phyloP scores from a whole-genome alignment of 192 early-diverging fungal genomes.

The Backusella westeae region DNA sequence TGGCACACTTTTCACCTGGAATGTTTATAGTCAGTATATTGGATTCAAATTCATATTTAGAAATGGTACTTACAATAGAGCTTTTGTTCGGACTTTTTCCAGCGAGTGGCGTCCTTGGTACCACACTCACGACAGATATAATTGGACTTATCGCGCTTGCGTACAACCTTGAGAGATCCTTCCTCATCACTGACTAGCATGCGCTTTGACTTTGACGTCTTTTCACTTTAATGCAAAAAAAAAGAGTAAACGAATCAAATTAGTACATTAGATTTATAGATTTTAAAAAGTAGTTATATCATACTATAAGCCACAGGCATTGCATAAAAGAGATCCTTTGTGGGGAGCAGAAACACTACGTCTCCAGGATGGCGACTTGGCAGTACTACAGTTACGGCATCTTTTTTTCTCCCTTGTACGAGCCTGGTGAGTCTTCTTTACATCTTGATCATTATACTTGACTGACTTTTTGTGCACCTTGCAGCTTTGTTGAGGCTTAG shows the following conservation, averaged over 20 bases:
- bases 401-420: conserved; percentile 13
- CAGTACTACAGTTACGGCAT: conserved; percentile 24
- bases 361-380: conserved; percentile 24
- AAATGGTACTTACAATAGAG: neutral
- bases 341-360: neutral
- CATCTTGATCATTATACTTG: neutral
- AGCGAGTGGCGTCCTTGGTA: neutral
- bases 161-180: neutral
- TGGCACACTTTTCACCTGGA: neutral
- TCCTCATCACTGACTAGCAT: conserved; percentile 9
- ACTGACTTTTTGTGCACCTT: neutral
- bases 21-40: neutral
- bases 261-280: neutral
- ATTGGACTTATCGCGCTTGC: neutral
- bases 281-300: neutral
- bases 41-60: neutral
- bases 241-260: neutral
- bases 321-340: neutral
- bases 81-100: neutral
- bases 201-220: neutral
- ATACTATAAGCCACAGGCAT: conserved; percentile 10
- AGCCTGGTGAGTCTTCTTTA: neutral
- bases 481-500: neutral
- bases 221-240: neutral
- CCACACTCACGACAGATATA: neutral